These are phyloP conservation scores for Pleurotus eryngii DNA, from an alignment of 768 basidiomycete species.

Conservation along the genomic window DNA sequence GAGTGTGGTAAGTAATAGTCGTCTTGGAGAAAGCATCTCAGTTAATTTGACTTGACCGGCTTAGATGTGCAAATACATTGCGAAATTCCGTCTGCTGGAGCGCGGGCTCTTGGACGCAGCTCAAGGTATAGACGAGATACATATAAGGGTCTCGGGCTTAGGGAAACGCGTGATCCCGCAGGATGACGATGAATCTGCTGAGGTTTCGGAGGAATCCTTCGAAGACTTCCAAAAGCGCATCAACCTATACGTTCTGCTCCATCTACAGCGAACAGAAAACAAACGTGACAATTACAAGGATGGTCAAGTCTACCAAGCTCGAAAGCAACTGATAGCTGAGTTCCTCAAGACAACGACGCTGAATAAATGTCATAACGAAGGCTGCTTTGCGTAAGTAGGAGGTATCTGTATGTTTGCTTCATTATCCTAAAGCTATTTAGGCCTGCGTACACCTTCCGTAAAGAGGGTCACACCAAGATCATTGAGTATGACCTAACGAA, in stretches of 20 bases:
- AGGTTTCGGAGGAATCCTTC: slow-evolving; percentile 50
- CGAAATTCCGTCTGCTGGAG: slow-evolving; percentile 85
- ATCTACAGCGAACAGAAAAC: slow-evolving; percentile 43
- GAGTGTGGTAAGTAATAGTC: slow-evolving; percentile 48
- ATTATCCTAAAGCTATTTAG: slow-evolving; percentile 33
- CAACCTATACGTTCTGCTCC: slow-evolving; percentile 63
- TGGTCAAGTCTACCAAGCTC: slow-evolving; percentile 78
- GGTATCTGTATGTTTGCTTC: slow-evolving; percentile 2
- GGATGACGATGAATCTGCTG: slow-evolving; percentile 37
- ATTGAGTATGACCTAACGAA: slow-evolving; percentile 86
- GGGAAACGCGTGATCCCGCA: slow-evolving; percentile 22
- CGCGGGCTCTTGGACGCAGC: slow-evolving; percentile 85
- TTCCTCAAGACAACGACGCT: slow-evolving; percentile 69
- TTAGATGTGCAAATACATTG: slow-evolving; percentile 79
- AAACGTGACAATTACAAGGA: slow-evolving; percentile 88
- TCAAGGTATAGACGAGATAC: slow-evolving; percentile 68
- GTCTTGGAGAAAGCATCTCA: too few relatives aligned
- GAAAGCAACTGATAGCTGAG: slow-evolving; percentile 79
- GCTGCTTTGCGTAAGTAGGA: slow-evolving; percentile 74
- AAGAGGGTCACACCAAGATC: slow-evolving; percentile 91
- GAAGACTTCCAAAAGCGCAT: slow-evolving; percentile 62
- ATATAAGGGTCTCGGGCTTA: slow-evolving; percentile 35
- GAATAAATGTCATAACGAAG: slow-evolving; percentile 72
- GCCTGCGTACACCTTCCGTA: slow-evolving; percentile 82
- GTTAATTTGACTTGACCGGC: slow-evolving; percentile 6